Evolutionary conservation across 2,329 filamentous ascomycete species (phyloP).

Genomic region (Calycina marina): DNA sequence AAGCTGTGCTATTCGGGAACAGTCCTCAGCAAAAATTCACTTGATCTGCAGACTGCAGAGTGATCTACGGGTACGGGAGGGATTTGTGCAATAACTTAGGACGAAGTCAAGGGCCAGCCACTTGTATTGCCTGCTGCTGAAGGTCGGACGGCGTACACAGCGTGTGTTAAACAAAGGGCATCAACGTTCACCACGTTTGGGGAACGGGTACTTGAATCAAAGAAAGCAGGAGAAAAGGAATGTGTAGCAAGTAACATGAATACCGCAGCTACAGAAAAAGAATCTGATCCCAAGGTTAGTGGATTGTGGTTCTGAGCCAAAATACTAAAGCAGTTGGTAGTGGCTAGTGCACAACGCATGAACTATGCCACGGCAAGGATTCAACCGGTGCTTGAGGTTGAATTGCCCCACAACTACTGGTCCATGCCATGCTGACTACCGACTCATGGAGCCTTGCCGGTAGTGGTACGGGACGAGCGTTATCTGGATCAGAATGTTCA

Average conservation of each 20-base stretch:
- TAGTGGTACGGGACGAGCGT: slow-evolving; percentile 17
- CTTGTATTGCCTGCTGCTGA: slow-evolving; percentile 11
- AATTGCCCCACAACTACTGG: slow-evolving; percentile 20
- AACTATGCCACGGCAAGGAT: slow-evolving; percentile 17
- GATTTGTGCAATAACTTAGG: slow-evolving; percentile 11
- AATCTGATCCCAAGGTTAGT: slow-evolving; percentile 6
- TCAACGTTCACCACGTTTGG: slow-evolving; percentile 17
- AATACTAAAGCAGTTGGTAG: slow-evolving; percentile 5
- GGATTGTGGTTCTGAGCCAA: slow-evolving; percentile 2
- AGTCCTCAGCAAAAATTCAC: slow-evolving; percentile 13
- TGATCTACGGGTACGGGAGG: slow-evolving; percentile 7
- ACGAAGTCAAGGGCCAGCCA: slow-evolving; percentile 13
- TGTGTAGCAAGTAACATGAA: slow-evolving; percentile 20
- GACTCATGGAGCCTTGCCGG: slow-evolving; percentile 20
- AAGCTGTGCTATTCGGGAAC: slow-evolving; percentile 12
- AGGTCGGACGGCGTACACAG: slow-evolving; percentile 17
- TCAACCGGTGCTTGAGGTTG: slow-evolving; percentile 23
- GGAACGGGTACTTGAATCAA: slow-evolving; percentile 17
- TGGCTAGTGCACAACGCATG: slow-evolving; percentile 20
- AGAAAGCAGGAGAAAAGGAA: slow-evolving; percentile 16
- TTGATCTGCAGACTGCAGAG: background rate
- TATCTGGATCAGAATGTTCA: slow-evolving; percentile 13
- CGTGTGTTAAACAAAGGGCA: no score
- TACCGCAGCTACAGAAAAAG: slow-evolving; percentile 14
- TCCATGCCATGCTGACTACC: slow-evolving; percentile 15